phyloP scores from a whole-genome alignment of 768 basidiomycete species.

The Termitomyces titanicus region DNA sequence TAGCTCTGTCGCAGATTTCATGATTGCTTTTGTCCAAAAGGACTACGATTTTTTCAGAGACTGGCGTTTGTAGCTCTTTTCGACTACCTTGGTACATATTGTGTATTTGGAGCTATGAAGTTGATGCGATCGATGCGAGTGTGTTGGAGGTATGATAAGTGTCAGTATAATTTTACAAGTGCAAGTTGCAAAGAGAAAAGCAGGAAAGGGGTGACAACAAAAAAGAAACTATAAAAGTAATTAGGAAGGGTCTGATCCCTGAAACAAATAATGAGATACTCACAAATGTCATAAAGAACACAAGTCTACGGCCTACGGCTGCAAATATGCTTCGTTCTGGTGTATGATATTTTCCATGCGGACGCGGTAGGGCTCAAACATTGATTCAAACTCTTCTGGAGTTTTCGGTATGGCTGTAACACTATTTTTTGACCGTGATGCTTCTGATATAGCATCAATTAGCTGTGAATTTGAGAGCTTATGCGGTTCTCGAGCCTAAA shows the following conservation, averaged over 20 bases:
- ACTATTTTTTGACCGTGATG: conserved; percentile 7
- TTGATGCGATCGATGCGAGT: background rate
- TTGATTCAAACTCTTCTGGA: conserved; percentile 13
- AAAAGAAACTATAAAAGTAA: background rate
- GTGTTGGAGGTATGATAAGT: background rate
- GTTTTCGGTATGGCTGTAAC: conserved; percentile 1
- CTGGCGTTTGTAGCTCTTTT: conserved; percentile 51
- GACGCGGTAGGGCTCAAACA: conserved; percentile 14
- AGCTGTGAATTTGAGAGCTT: conserved; percentile 9
- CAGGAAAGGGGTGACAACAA: background rate
- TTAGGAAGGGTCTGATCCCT: background rate
- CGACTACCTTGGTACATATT: conserved; percentile 6
- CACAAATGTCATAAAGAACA: background rate
- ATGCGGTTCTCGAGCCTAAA: conserved; percentile 14
- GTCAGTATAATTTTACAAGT: background rate
- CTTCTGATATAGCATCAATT: conserved; percentile 19
- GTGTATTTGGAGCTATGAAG: background rate
- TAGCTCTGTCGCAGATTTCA: conserved; percentile 80
- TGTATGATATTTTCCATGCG: conserved; percentile 12
- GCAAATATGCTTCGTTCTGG: conserved; percentile 3
- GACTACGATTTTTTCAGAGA: conserved; percentile 72
- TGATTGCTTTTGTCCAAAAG: conserved; percentile 62
- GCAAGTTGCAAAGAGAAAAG: background rate
- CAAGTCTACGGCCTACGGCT: no score
- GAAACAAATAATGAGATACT: background rate